Evolutionary conservation across 805 yeast genomes (phyloP), one percentile per base, ranked within the genome.

Genomic region (Ogataea parapolymorpha): DNA sequence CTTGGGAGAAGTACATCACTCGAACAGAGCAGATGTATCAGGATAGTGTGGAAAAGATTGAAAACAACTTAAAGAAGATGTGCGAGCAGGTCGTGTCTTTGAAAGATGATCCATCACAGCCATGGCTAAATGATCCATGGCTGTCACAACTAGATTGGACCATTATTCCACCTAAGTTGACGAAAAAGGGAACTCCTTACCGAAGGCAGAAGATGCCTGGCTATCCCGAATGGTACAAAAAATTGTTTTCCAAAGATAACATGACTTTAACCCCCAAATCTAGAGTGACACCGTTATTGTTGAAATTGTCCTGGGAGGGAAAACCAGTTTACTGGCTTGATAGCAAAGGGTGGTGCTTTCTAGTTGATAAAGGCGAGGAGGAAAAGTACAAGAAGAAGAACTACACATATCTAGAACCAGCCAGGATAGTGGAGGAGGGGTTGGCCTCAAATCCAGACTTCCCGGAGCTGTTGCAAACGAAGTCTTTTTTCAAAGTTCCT

Each of bases 161-260:
- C 0, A 66, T 82, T 2, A 70, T 69, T 24, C 82, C 85, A 1
- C 59, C 73, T 0, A 72, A 79, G 38, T 48, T 79, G 30, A 85
- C 82, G 11, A 87, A 87, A 56, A 70, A 75, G 27, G 95, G 93
- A 2, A 65, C 63, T 3, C 85, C 87, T 1, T 72, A 67, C 17
- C 85, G 86, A 40, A 79, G 75, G 18, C 95, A 87, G 60, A 88
- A 77, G 52, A 57, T 87, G 34, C 95, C 95, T 0, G 98, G 96
- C 0, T 87, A 73, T 53, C 99, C 99, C 0, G 83, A 83, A 50
- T 93, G 99, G 99, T 95, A 86, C 61, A 76, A 84, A 45, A 80
- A 79, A 18, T 55, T 77, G 26, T 65, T 69, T 46, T 70, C 66
- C 31, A 61, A 67, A 15, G 55, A 52, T 11, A 47, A 53, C 17